These are phyloP conservation scores for Plasmodium cynomolgi DNA, from an alignment of 169 alveolate species.

Conservation along the genomic window DNA sequence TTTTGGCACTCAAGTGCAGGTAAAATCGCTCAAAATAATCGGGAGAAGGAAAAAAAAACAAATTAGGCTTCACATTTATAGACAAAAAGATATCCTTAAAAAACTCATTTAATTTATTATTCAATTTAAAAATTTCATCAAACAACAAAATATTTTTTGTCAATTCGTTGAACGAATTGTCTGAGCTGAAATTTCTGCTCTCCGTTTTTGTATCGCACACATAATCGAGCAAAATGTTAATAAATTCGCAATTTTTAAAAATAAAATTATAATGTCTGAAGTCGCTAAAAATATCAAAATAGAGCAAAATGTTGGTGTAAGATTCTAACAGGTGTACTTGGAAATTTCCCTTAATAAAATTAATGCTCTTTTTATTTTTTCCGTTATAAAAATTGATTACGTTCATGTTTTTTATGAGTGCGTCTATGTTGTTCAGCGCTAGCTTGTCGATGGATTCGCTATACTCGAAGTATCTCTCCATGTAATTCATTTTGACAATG, in stretches of 20 bases:
- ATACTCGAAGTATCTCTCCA: slow-evolving; percentile 40
- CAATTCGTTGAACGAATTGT: slow-evolving; percentile 32
- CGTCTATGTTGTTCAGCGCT: slow-evolving; percentile 24
- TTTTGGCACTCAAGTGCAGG: slow-evolving; percentile 9
- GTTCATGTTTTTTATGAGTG: slow-evolving; percentile 53
- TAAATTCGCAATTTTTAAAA: slow-evolving; percentile 61
- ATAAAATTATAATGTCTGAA: slow-evolving; percentile 59
- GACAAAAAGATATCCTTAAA: slow-evolving; percentile 35
- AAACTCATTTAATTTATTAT: slow-evolving; percentile 40
- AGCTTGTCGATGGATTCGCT: slow-evolving; percentile 33
- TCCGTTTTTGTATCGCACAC: slow-evolving; percentile 16
- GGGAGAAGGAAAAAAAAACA: slow-evolving; percentile 49
- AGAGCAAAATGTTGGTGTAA: slow-evolving; percentile 40
- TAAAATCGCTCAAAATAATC: slow-evolving; percentile 50
- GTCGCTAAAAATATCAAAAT: slow-evolving; percentile 62
- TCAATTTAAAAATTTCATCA: slow-evolving; percentile 37
- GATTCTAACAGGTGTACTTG: slow-evolving; percentile 64
- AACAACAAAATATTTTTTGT: slow-evolving; percentile 41
- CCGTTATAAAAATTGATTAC: slow-evolving; percentile 42
- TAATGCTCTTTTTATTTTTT: slow-evolving; percentile 23
- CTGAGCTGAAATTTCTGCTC: not conserved
- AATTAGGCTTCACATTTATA: slow-evolving; percentile 25
- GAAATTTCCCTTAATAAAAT: slow-evolving; percentile 50
- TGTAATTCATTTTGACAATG: slow-evolving; percentile 47
- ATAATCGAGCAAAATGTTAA: slow-evolving; percentile 27